A percentile compares a stretch with the other conserved stretches of the same genome.
phyloP scores from a whole-genome alignment of 2,329 filamentous ascomycete genomes.

The Aspergillus brasiliensis region DNA sequence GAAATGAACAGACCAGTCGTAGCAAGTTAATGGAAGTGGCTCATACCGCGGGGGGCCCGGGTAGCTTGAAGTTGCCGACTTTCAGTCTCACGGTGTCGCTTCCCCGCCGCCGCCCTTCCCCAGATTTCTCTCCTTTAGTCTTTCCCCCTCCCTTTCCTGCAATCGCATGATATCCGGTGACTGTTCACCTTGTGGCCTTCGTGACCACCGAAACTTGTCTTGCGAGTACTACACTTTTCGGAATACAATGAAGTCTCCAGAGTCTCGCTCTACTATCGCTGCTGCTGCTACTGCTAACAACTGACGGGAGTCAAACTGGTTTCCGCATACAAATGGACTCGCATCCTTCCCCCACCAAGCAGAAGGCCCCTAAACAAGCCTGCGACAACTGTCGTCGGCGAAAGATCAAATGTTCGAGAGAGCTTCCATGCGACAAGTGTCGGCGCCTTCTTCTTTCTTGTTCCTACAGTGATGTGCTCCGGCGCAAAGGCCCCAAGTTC shows the following conservation, averaged over 20 bases:
- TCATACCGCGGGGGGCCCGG: conserved; percentile 12
- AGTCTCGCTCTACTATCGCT: conserved; percentile 1
- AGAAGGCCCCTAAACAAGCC: conserved; percentile 37
- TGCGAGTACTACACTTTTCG: neutral
- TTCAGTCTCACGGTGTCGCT: conserved; percentile 9
- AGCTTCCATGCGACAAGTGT: conserved; percentile 46
- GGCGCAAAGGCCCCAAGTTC: conserved; percentile 44
- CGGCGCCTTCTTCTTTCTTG: conserved; percentile 40
- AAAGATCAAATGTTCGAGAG: conserved; percentile 47
- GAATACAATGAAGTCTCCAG: conserved; percentile 8
- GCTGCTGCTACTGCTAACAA: neutral
- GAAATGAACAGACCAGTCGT: conserved; percentile 1
- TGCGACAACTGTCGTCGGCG: conserved; percentile 46
- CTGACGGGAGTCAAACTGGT: neutral
- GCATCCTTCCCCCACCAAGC: conserved; percentile 18
- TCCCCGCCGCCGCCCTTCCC: conserved; percentile 17
- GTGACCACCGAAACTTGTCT: neutral
- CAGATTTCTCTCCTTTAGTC: conserved; percentile 15
- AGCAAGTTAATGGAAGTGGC: neutral
- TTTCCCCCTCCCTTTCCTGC: neutral
- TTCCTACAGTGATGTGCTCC: conserved; percentile 43
- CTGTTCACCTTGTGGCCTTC: neutral
- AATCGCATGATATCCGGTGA: neutral
- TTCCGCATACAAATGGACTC: conserved; percentile 25
- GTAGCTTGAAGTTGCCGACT: conserved; percentile 6